Base-by-base conservation (phyloP, 2,329 filamentous ascomycete genomes). In the Dothistroma septosporum region DNA sequence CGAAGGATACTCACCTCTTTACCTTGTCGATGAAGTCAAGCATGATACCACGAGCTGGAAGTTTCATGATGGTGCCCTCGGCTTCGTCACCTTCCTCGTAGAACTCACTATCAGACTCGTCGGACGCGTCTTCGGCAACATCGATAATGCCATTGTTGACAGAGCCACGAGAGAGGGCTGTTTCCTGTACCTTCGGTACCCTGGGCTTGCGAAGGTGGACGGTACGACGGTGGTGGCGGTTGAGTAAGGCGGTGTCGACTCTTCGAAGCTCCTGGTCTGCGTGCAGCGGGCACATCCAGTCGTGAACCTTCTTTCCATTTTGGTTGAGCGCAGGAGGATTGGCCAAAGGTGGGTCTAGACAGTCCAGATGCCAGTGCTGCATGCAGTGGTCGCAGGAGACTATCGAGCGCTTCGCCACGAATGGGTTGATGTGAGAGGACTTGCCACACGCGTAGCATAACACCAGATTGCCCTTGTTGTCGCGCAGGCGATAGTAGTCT, bases 281-380 rank as follows among this genome's bases (percentile, higher is more conserved):
- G 73, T 99, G 94, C 65, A 89, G 86, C 54, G 93, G 93, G 72
- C 94, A 99, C 75, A 87, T 88, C 91, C 92, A 99, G 58, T 87
- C 88, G 70, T 80, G 79, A 52, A 87, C 86, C 55, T 88, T 81
- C 55, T 80, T 79, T 66, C 80, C 79, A 55, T 82, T 72, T 65
- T 73, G 59, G 64, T 73, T 74, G 61, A 79, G 77, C 57, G 86
- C 83, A 11, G 92, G 92, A 44, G 91, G 89, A 58, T 89, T 86
- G 35, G 92, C 86, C 71, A 92, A 78, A 35, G 93, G 92, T 31
- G 91, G 90, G 72, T 95, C 87, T 16, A 96, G 79, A 76, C 94
- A 99, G 75, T 97, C 93, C 55, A 96, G 80, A 77, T 99, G 94
- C 89, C 92, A 99, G 71, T 87, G 83, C 35, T 91, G 82, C 12